Percentiles rank a stretch among this genome's conserved stretches.
Evolutionary conservation across 345 rosid genomes (phyloP).

Genomic region (Melaleuca alternifolia): DNA sequence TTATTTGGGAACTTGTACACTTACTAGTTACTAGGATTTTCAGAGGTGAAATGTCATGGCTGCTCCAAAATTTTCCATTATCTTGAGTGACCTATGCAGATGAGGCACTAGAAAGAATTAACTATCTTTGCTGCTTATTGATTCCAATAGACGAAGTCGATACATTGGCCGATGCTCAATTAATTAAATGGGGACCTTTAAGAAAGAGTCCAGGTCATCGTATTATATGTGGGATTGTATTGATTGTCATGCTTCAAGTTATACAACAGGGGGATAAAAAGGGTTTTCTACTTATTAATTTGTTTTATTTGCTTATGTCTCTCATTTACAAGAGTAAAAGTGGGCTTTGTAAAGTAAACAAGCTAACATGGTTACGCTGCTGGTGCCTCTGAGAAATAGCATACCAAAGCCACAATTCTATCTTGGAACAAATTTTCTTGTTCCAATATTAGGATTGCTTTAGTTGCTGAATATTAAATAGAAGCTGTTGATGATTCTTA

Average conservation of each 20-base stretch:
- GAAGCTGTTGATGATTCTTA: slow-evolving; percentile 1
- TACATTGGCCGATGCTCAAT: background rate
- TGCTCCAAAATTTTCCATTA: background rate
- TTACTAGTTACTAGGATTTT: background rate
- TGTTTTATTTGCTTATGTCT: background rate
- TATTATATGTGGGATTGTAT: background rate
- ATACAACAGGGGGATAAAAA: background rate
- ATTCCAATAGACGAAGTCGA: background rate
- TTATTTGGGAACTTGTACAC: background rate
- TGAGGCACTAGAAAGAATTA: background rate
- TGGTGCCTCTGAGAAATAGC: background rate
- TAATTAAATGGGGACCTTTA: background rate
- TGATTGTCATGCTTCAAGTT: background rate
- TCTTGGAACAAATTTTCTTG: background rate
- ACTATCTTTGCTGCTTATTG: background rate
- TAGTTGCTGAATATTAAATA: background rate
- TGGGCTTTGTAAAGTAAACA: background rate
- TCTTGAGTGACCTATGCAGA: background rate
- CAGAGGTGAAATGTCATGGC: background rate
- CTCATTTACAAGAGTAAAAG: background rate
- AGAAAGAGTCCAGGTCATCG: background rate
- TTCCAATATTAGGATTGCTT: background rate
- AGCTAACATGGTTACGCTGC: background rate
- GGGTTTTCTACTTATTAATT: background rate
- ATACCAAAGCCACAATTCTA: background rate